These are phyloP conservation scores for Fusarium pilosicola DNA, from an alignment of 2,329 filamentous ascomycete genomes.

Conservation along the genomic window DNA sequence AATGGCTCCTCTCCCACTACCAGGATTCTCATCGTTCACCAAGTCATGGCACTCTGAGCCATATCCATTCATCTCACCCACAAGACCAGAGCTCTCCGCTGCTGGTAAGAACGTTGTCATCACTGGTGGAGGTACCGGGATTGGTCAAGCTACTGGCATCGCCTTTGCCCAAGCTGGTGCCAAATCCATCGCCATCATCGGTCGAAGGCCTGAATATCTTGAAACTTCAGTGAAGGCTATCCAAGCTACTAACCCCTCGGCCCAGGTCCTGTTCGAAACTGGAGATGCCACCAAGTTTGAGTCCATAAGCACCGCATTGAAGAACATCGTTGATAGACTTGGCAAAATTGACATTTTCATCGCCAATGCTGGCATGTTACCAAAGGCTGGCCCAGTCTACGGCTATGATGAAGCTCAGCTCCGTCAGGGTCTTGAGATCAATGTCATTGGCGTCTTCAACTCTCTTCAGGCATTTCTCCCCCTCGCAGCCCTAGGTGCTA, in stretches of 20 bases:
- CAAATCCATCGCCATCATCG: slow-evolving; percentile 51
- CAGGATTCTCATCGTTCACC: slow-evolving; percentile 22
- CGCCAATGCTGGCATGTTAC: slow-evolving; percentile 23
- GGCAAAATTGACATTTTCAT: slow-evolving; percentile 35
- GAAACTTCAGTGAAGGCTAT: slow-evolving; percentile 27
- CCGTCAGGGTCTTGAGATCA: slow-evolving; percentile 29
- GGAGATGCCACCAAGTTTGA: background rate
- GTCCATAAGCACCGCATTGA: background rate
- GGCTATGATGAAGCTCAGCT: slow-evolving; percentile 17
- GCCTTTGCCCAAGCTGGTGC: slow-evolving; percentile 59
- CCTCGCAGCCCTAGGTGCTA: slow-evolving; percentile 20
- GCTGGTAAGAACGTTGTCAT: slow-evolving; percentile 64
- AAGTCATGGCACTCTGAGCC: slow-evolving; percentile 33
- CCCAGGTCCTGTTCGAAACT: background rate
- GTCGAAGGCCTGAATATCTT: slow-evolving; percentile 47
- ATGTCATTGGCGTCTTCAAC: slow-evolving; percentile 41
- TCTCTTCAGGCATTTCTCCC: slow-evolving; percentile 39
- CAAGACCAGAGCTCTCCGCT: slow-evolving; percentile 46
- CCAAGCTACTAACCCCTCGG: background rate
- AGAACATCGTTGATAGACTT: background rate
- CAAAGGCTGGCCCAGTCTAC: background rate
- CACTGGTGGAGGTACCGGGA: slow-evolving; percentile 70
- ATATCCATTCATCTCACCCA: slow-evolving; percentile 47
- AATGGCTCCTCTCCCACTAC: background rate
- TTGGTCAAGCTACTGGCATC: slow-evolving; percentile 70